phyloP scores from a whole-genome alignment of 257 asterid genomes.

The Primulina eburnea region DNA sequence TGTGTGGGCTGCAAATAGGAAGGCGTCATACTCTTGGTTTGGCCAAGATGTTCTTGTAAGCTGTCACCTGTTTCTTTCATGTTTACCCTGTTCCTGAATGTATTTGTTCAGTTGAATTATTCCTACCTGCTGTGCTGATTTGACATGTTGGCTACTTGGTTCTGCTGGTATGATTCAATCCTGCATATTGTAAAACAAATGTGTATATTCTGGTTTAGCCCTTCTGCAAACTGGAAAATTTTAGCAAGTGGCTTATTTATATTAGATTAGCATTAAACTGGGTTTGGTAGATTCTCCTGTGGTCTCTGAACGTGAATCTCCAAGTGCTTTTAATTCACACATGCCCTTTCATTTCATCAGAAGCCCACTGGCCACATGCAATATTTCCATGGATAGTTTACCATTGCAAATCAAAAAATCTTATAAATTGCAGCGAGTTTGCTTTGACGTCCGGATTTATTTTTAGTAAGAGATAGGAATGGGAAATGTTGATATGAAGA shows the following conservation, averaged over 20 bases:
- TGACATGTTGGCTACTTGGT: neutral
- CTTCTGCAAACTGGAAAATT: neutral
- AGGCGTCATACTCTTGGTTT: slow-evolving; percentile 88
- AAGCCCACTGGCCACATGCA: slow-evolving; percentile 7
- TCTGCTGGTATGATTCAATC: neutral
- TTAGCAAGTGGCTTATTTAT: neutral
- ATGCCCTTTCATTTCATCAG: neutral
- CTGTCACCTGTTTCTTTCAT: slow-evolving; percentile 14
- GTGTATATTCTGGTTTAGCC: neutral
- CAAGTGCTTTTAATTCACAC: neutral
- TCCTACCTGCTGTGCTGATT: neutral
- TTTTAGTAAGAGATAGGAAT: neutral
- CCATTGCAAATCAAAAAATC: neutral
- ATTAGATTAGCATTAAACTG: too few species aligned
- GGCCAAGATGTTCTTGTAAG: slow-evolving; percentile 99
- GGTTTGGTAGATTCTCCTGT: neutral
- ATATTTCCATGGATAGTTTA: neutral
- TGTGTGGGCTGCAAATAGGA: slow-evolving; percentile 82
- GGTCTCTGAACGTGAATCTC: neutral
- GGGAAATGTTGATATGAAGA: slow-evolving; percentile 20
- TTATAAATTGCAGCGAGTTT: slow-evolving; percentile 8
- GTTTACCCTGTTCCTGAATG: slow-evolving; percentile 1
- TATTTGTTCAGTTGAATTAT: neutral
- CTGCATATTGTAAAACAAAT: neutral
- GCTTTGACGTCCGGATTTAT: neutral